Percentiles rank a stretch among this genome's conserved stretches.
Conservation (phyloP, 2,329 filamentous ascomycete genomes). For the Fusarium buxicola region DNA sequence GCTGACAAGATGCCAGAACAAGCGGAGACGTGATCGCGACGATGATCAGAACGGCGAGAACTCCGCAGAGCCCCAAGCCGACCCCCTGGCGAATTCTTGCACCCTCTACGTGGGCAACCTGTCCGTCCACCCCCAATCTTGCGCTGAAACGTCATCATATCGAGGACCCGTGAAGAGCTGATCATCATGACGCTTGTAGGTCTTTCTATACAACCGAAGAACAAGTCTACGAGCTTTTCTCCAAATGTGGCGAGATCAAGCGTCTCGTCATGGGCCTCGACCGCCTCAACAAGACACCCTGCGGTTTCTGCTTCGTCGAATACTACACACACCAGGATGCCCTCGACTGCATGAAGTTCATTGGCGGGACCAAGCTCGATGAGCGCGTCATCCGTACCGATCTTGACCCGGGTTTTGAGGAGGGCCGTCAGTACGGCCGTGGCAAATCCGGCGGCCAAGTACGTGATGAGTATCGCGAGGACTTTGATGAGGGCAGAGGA, state of each 20-base stretch:
- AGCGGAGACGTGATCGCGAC: constrained; percentile 74
- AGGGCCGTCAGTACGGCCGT: constrained; percentile 94
- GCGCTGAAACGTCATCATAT: not conserved
- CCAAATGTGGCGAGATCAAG: constrained; percentile 98
- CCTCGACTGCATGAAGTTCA: constrained; percentile 97
- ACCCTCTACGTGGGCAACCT: constrained; percentile 98
- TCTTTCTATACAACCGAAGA: constrained; percentile 99
- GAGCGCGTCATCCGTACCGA: constrained; percentile 97
- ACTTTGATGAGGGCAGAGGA: constrained; percentile 94
- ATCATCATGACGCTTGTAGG: constrained; percentile 56
- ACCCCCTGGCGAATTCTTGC: constrained; percentile 86
- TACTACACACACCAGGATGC: constrained; percentile 99
- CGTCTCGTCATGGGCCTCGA: constrained; percentile 97
- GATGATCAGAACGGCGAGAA: constrained; percentile 61
- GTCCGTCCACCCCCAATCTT: constrained; percentile 56
- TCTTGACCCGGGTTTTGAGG: constrained; percentile 93
- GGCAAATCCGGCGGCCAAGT: constrained; percentile 98
- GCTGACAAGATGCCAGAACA: constrained; percentile 65
- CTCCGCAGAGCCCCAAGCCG: constrained; percentile 63
- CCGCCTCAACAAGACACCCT: constrained; percentile 96
- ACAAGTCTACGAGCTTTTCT: constrained; percentile 97
- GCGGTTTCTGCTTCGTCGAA: constrained; percentile 99
- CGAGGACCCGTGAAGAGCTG: constrained; percentile 4
- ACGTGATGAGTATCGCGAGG: constrained; percentile 95
- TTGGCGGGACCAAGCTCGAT: constrained; percentile 97